Base-by-base conservation (phyloP, 1,139 yeast genomes). In the Geotrichum fermentans region DNA sequence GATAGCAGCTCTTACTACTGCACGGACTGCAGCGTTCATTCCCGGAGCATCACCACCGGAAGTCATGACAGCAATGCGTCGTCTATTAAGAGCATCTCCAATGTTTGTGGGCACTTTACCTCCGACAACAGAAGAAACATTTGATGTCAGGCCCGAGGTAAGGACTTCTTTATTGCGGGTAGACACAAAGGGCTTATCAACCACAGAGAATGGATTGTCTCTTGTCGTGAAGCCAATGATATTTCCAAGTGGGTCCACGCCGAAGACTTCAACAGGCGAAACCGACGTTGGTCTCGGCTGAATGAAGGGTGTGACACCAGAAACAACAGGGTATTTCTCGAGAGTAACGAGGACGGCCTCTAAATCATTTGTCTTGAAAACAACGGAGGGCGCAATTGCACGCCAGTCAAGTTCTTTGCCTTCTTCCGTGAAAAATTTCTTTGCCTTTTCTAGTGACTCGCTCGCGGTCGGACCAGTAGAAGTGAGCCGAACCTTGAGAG, bases 21-120 rank as follows among this genome's bases (percentile, higher is more conserved):
- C 94, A 58, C 98, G 77, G 16, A 92, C 98, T 45, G 83, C 86
- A 1, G 97, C 90, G 66, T 90, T 89, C 98, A 92, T 92, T 57
- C 98, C 98, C 21, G 96, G 98, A 40, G 97, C 89, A 69, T 90
- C 98, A 65, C 98, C 98, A 59, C 98, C 98, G 1, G 96, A 87
- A 1, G 98, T 92, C 92, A 92, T 87, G 46, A 92, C 94, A 5
- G 95, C 98, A 57, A 92, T 85, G 62, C 83, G 77, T 73, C 80
- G 77, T 26, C 47, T 47, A 7, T 36, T 16, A 7, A 35, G 34
- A 8, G 41, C 42, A 30, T 44, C 41, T 11, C 26, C 38, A 22
- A 38, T 14, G 26, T 56, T 32, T 11, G 34, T 32, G 17, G 39
- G 16, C 8, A 29, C 24, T 18, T 35, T 33, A 24, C 17, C 32